Percentiles rank a stretch among this genome's conserved stretches.
These are phyloP conservation scores for Termitomyces eurrhizus DNA, from an alignment of 768 basidiomycete genomes.

Conservation along the genomic window DNA sequence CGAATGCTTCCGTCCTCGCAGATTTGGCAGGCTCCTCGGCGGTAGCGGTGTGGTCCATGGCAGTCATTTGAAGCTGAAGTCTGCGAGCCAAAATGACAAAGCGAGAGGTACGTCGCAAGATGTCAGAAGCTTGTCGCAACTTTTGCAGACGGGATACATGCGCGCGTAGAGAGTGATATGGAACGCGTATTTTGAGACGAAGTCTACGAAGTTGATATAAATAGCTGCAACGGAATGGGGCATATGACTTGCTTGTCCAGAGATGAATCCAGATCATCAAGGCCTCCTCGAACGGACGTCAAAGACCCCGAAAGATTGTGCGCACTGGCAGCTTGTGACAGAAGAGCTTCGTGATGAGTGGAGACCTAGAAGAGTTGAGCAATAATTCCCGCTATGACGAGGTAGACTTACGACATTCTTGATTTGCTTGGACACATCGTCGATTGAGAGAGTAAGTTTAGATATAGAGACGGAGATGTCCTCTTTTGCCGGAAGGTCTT, in stretches of 20 bases:
- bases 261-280: conserved; percentile 70
- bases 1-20: conserved; percentile 9
- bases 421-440: conserved; percentile 90
- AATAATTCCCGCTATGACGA: not conserved
- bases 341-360: conserved; percentile 73
- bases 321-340: conserved; percentile 79
- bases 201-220: conserved; percentile 45
- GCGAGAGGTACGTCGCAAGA: conserved; percentile 78
- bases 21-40: conserved; percentile 14
- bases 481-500: conserved; percentile 64
- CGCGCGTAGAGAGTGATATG: conserved; percentile 70
- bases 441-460: conserved; percentile 82
- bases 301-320: conserved; percentile 69
- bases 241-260: conserved; percentile 62
- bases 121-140: conserved; percentile 79
- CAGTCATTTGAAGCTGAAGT: conserved; percentile 81
- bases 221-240: conserved; percentile 18
- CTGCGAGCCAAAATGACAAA: conserved; percentile 82
- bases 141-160: conserved; percentile 73
- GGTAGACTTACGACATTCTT: conserved; percentile 63
- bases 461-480: conserved; percentile 89
- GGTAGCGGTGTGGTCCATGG: conserved; percentile 41
- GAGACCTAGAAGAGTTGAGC: conserved; percentile 53
- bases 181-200: conserved; percentile 79
- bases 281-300: conserved; percentile 58